Conservation (phyloP, 345 rosid species). For the Microcos paniculata region DNA sequence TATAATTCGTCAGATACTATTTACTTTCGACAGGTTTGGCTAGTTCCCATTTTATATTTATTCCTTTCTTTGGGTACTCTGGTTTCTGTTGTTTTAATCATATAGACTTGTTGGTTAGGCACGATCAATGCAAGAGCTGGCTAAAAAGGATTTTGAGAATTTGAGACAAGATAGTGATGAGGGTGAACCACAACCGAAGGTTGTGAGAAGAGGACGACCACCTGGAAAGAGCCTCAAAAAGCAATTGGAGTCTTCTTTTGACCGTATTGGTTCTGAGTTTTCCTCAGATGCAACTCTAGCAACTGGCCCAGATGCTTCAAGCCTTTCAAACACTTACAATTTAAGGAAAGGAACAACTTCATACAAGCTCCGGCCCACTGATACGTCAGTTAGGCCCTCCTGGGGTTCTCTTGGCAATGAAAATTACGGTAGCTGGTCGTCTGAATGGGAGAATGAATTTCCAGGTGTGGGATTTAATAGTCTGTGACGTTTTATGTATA, state of each 20-base stretch:
- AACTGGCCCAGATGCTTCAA: constrained; percentile 55
- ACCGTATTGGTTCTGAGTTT: constrained; percentile 57
- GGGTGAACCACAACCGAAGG: constrained; percentile 61
- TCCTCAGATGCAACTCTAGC: constrained; percentile 67
- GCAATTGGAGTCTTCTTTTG: constrained; percentile 51
- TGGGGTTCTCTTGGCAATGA: constrained; percentile 52
- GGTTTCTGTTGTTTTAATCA: constrained; percentile 12
- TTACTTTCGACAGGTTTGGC: constrained; percentile 83
- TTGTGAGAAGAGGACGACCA: constrained; percentile 72
- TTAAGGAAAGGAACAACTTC: constrained; percentile 57
- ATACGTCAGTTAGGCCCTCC: constrained; percentile 49
- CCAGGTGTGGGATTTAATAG: constrained; percentile 50
- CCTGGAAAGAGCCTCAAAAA: constrained; percentile 63
- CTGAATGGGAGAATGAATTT: constrained; percentile 93
- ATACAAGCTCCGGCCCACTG: constrained; percentile 50
- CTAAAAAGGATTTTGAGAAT: constrained; percentile 89
- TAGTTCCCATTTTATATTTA: constrained; percentile 4
- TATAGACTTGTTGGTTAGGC: constrained; percentile 51
- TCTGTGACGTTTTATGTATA: not conserved
- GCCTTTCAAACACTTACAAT: constrained; percentile 51
- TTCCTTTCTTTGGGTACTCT: not conserved
- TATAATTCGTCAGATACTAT: constrained; percentile 93
- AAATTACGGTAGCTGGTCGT: constrained; percentile 43
- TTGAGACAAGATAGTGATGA: constrained; percentile 93
- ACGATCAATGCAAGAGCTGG: constrained; percentile 82